Percentiles rank a stretch among this genome's conserved stretches.
These are phyloP conservation scores for Lactarius sp. DNA, from an alignment of 768 basidiomycete species.

Conservation along the genomic window DNA sequence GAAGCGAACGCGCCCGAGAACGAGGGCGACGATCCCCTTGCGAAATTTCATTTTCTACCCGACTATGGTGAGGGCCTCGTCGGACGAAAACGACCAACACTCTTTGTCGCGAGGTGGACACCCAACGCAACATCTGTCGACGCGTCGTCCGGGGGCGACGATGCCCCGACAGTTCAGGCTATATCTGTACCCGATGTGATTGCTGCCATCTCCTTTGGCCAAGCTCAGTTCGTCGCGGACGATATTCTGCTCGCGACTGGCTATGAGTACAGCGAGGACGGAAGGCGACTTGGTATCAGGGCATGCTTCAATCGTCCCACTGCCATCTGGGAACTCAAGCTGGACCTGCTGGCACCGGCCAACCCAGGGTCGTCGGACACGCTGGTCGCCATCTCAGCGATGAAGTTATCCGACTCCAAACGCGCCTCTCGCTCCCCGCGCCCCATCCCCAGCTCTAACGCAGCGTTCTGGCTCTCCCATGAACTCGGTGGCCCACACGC, in stretches of 20 bases:
- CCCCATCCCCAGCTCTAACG: conserved; percentile 2
- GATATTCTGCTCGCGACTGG: conserved; percentile 30
- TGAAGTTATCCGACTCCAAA: conserved; percentile 18
- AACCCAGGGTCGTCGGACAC: neutral
- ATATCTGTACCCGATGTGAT: neutral
- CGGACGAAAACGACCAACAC: conserved; percentile 20
- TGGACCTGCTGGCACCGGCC: conserved; percentile 7
- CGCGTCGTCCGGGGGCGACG: neutral
- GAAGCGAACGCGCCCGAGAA: conserved; percentile 22
- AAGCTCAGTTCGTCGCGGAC: conserved; percentile 22
- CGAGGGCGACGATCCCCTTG: conserved; percentile 11
- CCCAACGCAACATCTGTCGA: neutral
- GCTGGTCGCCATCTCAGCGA: conserved; percentile 2
- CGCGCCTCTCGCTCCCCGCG: conserved; percentile 26
- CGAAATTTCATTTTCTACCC: conserved; percentile 22
- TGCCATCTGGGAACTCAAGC: conserved; percentile 28
- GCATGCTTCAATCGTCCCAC: conserved; percentile 33
- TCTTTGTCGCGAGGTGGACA: conserved; percentile 15
- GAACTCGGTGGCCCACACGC: conserved; percentile 31
- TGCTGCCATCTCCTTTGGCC: conserved; percentile 16
- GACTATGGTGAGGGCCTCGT: conserved; percentile 23
- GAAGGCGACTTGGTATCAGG: conserved; percentile 31
- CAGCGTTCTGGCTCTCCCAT: conserved; percentile 32
- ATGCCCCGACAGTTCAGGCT: neutral
- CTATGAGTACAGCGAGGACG: conserved; percentile 29